Evolutionary conservation across 2,329 filamentous ascomycete species (phyloP).

Genomic region (Dactylellina leptospora): DNA sequence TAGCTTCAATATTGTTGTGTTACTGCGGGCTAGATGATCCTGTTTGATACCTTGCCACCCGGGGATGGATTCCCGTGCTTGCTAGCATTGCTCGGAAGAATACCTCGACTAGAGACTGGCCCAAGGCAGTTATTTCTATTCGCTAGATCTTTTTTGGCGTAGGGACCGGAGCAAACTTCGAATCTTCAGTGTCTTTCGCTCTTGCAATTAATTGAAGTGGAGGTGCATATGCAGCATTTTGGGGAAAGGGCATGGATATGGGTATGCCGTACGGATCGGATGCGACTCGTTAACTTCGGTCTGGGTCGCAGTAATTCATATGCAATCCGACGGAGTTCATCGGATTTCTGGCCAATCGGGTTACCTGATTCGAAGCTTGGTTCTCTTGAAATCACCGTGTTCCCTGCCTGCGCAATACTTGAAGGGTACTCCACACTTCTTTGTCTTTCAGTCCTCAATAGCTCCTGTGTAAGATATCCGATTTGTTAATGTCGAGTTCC

Average conservation of each 20-base stretch:
- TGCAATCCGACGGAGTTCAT: slow-evolving; percentile 5
- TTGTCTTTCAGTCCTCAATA: neutral
- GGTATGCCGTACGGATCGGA: slow-evolving; percentile 9
- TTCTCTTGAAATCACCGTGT: neutral
- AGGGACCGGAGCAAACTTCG: slow-evolving; percentile 38
- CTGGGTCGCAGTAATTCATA: too few relatives aligned
- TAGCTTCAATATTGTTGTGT: too few relatives aligned
- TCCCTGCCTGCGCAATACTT: too few relatives aligned
- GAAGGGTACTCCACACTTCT: too few relatives aligned
- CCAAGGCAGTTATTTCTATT: slow-evolving; percentile 17
- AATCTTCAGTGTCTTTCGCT: too few relatives aligned
- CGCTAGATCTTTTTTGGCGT: slow-evolving; percentile 38
- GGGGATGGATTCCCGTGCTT: neutral
- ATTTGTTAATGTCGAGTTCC: slow-evolving; percentile 13
- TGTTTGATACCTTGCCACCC: neutral
- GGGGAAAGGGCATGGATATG: slow-evolving; percentile 21
- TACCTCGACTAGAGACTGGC: slow-evolving; percentile 1
- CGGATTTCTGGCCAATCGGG: slow-evolving; percentile 43
- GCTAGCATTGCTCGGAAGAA: neutral
- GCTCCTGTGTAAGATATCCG: neutral
- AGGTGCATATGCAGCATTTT: slow-evolving; percentile 48
- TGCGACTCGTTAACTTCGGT: too few relatives aligned
- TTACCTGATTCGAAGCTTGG: slow-evolving; percentile 35
- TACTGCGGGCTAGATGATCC: neutral
- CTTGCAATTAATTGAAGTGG: slow-evolving; percentile 53